These are phyloP conservation scores for Conticribra weissflogii DNA, from an alignment of 108 stramenopile genomes.

Conservation along the genomic window DNA sequence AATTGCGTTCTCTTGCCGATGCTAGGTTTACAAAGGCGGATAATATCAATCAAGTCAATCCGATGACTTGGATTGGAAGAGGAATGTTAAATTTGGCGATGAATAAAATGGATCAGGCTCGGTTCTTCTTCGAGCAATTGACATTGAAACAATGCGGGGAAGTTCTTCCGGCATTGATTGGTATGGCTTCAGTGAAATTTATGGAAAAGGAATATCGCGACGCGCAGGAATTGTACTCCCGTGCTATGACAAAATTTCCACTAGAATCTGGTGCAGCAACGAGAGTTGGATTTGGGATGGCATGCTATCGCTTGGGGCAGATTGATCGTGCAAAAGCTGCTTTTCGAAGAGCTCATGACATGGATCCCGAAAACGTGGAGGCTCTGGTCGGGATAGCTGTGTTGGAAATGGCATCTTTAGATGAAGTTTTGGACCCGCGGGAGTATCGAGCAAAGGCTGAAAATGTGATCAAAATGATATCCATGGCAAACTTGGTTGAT, in stretches of 20 bases:
- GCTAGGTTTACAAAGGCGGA: slow-evolving; percentile 68
- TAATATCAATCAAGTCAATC: slow-evolving; percentile 77
- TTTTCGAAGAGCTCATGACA: slow-evolving; percentile 71
- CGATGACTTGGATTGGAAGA: slow-evolving; percentile 88
- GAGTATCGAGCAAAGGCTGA: slow-evolving; percentile 69
- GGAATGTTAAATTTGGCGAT: slow-evolving; percentile 73
- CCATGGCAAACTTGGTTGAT: slow-evolving; percentile 91
- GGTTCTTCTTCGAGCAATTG: slow-evolving; percentile 80
- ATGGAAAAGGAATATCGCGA: slow-evolving; percentile 64
- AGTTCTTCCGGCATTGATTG: slow-evolving; percentile 82
- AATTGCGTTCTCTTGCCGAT: slow-evolving; percentile 68
- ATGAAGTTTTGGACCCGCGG: slow-evolving; percentile 44
- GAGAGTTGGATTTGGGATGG: slow-evolving; percentile 82
- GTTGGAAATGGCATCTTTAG: slow-evolving; percentile 77
- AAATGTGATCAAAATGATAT: slow-evolving; percentile 83
- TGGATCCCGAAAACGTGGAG: slow-evolving; percentile 84
- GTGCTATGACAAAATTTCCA: slow-evolving; percentile 63
- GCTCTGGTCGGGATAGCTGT: slow-evolving; percentile 82
- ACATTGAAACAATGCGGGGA: slow-evolving; percentile 73
- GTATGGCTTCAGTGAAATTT: slow-evolving; percentile 80
- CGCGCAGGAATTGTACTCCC: slow-evolving; percentile 66
- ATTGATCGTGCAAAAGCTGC: slow-evolving; percentile 88
- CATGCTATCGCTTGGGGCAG: slow-evolving; percentile 84
- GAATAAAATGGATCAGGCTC: slow-evolving; percentile 68
- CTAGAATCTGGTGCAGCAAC: slow-evolving; percentile 52